Evolutionary conservation across 768 basidiomycete genomes (phyloP).

Genomic region (Hemileccinum impolitum): DNA sequence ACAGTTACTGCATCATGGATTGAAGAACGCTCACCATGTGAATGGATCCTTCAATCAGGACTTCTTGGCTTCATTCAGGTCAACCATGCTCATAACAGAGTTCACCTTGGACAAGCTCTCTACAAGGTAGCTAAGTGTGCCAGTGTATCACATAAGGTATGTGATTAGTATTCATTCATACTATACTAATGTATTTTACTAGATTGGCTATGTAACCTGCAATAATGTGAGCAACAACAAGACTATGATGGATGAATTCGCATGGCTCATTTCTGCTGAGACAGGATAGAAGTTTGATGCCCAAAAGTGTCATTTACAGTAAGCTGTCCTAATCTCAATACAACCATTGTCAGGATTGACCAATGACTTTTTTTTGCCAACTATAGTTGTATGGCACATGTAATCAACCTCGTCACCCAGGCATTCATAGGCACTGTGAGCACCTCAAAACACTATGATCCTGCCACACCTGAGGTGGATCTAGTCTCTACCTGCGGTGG

Average conservation of each 20-base stretch:
- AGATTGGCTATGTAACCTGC: too few relatives aligned
- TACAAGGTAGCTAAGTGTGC: too few relatives aligned
- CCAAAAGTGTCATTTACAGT: not conserved
- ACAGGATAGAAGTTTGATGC: not conserved
- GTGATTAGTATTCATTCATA: too few relatives aligned
- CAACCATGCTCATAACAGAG: too few relatives aligned
- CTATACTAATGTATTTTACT: too few relatives aligned
- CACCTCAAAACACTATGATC: not conserved
- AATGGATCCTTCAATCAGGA: not conserved
- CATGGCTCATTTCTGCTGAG: not conserved
- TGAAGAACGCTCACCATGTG: too few relatives aligned
- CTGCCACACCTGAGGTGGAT: not conserved
- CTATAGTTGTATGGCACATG: not conserved
- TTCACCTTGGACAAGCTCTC: too few relatives aligned
- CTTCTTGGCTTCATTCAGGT: not conserved
- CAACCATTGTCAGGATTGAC: not conserved
- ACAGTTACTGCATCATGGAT: not conserved
- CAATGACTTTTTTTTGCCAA: not conserved
- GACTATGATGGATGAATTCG: too few relatives aligned
- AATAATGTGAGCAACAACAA: too few relatives aligned
- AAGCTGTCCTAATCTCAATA: not conserved
- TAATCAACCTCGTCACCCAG: not conserved
- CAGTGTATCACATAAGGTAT: too few relatives aligned
- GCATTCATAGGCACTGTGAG: not conserved
- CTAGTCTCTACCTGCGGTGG: not conserved